A percentile compares a stretch with the other conserved stretches of the same genome.
phyloP scores from a whole-genome alignment of 2,329 filamentous ascomycete genomes.

The Colletotrichum siamense region DNA sequence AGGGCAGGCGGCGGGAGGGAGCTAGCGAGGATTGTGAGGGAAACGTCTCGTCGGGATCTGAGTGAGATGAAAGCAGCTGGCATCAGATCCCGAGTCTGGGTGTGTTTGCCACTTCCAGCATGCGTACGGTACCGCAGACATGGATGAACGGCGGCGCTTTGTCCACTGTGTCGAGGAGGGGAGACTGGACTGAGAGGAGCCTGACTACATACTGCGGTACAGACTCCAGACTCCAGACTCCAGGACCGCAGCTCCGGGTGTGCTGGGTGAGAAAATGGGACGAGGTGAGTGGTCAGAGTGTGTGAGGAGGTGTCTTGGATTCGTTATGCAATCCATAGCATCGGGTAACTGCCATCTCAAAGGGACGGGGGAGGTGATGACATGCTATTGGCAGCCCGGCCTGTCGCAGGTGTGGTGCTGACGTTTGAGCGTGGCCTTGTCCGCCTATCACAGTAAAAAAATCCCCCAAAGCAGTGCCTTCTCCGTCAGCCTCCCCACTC shows the following conservation, averaged over 20 bases:
- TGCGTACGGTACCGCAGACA: conserved; percentile 2
- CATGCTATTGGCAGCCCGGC: background rate
- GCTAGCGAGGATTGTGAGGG: background rate
- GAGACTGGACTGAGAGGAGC: background rate
- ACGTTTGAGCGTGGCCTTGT: conserved; percentile 1
- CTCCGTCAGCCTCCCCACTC: background rate
- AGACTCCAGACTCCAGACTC: background rate
- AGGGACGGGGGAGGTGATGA: background rate
- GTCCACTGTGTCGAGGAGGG: background rate
- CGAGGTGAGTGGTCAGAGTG: conserved; percentile 15
- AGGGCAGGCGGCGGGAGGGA: background rate
- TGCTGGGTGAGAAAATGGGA: conserved; percentile 18
- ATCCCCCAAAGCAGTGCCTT: background rate
- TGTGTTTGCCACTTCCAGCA: conserved; percentile 7
- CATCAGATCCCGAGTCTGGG: background rate
- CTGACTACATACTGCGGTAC: background rate
- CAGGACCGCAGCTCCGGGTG: conserved; percentile 21
- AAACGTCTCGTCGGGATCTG: background rate
- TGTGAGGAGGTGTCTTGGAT: background rate
- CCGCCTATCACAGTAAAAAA: background rate
- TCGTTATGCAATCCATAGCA: conserved; percentile 16
- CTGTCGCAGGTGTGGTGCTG: background rate
- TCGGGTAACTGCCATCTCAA: conserved; percentile 21
- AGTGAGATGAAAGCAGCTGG: background rate
- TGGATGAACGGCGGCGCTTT: conserved; percentile 11